Base-by-base conservation (phyloP, 768 basidiomycete genomes). In the Rickenella mellea region DNA sequence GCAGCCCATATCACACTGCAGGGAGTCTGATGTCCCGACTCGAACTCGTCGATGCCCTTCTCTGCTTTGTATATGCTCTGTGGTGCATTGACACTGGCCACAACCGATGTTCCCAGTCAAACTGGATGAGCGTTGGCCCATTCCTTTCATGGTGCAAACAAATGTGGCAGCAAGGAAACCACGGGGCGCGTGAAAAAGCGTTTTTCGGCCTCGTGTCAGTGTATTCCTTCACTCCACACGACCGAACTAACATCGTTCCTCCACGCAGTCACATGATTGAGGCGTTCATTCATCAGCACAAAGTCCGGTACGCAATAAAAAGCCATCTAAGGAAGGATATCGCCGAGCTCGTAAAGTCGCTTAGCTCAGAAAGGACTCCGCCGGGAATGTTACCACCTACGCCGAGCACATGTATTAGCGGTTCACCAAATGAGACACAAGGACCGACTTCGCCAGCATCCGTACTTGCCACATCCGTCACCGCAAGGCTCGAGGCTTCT, bases 131-230 rank as follows among this genome's bases (percentile, higher is more conserved):
- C 9, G 79, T 81, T 51, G 71, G 76, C 47, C 76, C 72, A 2
- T 85, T 82, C 49, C 64, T 87, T n/a, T 61, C 61, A 17, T 82
- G 80, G 76, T 83, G 80, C 51, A 83, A 78, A 60, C 65, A 66
- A 53, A 82, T 83, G 53, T 85, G 84, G 82, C 63, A 68, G 48
- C 66, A 65, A 45, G 55, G 61, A 9, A 57, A 61, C 39, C n/a
- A n/a, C n/a, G 68, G 70, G 40, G 70, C 72, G 48, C 65, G 65
- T 41, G 71, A 72, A 61, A 65, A 63, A 50, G 71, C 83, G 29
- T 80, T 89, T 42, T 59, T 83, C 52, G 86, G 86, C 48, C 70
- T 89, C 62, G 83, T 89, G 85, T 85, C 74, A 71, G 84, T 63
- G 39, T 19, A 27, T 35, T 47, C 42, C 43, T 44, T 42, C 28